Evolutionary conservation across 2,329 filamentous ascomycete species (phyloP), one percentile per base, ranked within the genome.

Genomic region (Paramyrothecium sp.): DNA sequence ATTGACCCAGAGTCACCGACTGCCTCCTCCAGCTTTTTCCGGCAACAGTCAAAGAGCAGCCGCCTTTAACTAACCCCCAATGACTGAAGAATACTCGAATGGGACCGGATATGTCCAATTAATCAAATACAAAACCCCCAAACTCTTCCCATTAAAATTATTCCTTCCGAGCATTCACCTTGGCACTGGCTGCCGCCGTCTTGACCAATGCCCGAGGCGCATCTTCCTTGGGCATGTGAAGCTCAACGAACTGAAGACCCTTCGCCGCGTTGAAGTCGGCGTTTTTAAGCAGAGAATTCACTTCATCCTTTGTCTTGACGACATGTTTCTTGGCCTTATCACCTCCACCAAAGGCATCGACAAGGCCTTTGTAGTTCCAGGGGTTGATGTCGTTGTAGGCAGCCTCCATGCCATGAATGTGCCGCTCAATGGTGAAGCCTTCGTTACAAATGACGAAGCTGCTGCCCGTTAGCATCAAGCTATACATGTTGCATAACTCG

Each of bases 391-490:
- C 90, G 69, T 97, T 96, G 78, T 96, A 96, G 23, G 69, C 71
- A 33, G 85, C 90, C 10, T 92, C 79, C 86, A 89, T 89, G 54
- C 91, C 91, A 73, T 96, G 92, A 67, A 96, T 96, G 71, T 86
- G 90, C 30, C 92, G 86, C 75, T 97, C 92, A 70, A 96, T 95
- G 11, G 92, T 95, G 75, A 90, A 96, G 12, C 92, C 92, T 46
- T 93, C 86, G 71, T 96, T 96, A 80, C 90, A 92, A 63, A 96
- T 89, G 60, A 95, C 81, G 71, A 96, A 94, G 60, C 84, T 86
- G 56, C 3, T 38, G 34, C 13, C n/a, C 47, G 56, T 72, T 60
- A 71, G 64, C 51, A 52, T 16, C n/a, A 26, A 19, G 26, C 21
- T 16, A 7, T 54, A n/a, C 22, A 50, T 19, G 17, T 50, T 23